Evolutionary conservation across 352 stramenopile genomes (phyloP).

Genomic region (Phytopythium boreale): DNA sequence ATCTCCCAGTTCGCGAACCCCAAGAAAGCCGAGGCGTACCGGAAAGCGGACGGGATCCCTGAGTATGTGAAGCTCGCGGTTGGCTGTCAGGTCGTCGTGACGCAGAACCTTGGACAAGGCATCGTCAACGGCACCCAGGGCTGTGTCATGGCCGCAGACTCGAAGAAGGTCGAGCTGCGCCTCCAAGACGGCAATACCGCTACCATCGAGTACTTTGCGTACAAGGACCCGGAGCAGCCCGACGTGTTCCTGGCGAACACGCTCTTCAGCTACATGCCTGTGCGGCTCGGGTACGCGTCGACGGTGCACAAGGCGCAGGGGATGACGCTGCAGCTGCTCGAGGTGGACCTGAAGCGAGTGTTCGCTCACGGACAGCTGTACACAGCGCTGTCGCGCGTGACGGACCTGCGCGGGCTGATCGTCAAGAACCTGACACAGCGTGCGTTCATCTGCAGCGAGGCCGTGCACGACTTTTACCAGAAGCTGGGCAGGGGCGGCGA

Average conservation of each 20-base stretch:
- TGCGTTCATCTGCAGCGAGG: constrained; percentile 9
- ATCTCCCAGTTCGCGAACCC: constrained; percentile 9
- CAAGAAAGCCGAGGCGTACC: constrained; percentile 9
- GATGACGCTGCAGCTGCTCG: constrained; percentile 11
- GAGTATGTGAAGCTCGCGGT: constrained; percentile 6
- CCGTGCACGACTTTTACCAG: constrained; percentile 6
- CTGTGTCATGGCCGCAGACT: not conserved
- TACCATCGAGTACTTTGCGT: constrained; percentile 12
- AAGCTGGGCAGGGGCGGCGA: constrained; percentile 2
- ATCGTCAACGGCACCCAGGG: constrained; percentile 10
- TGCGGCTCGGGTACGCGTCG: constrained; percentile 11
- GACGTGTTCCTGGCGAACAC: constrained; percentile 9
- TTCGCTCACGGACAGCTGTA: constrained; percentile 13
- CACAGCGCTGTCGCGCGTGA: constrained; percentile 11
- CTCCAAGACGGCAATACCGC: constrained; percentile 9
- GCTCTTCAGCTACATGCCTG: constrained; percentile 12
- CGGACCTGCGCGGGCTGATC: constrained; percentile 8
- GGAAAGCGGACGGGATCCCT: constrained; percentile 7
- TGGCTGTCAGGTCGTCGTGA: constrained; percentile 11
- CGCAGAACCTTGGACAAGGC: constrained; percentile 6
- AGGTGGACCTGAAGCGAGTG: constrained; percentile 8
- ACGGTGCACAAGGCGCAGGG: constrained; percentile 13
- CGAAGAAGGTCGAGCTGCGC: constrained; percentile 7
- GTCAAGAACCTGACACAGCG: constrained; percentile 10
- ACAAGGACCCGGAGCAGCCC: constrained; percentile 10